Evolutionary conservation across 2,329 filamentous ascomycete genomes (phyloP).

Genomic region (Botrytis porri): DNA sequence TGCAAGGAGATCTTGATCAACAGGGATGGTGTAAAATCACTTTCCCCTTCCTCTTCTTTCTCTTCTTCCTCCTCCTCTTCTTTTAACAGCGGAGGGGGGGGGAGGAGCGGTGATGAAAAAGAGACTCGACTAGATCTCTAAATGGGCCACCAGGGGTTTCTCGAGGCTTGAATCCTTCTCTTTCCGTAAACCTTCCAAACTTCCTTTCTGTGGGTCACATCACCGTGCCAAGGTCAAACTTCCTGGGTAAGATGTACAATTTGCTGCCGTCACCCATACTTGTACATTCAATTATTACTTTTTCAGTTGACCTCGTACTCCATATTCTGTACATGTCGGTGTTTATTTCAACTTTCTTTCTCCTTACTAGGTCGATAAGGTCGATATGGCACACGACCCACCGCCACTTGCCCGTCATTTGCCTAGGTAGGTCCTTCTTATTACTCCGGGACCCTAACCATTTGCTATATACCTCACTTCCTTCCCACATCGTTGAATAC

Average conservation of each 20-base stretch:
- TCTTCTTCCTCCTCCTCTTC: neutral
- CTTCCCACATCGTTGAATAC: neutral
- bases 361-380: neutral
- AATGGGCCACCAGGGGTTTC: neutral
- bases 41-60: neutral
- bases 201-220: constrained; percentile 1
- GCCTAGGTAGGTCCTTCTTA: neutral
- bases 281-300: neutral
- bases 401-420: constrained; percentile 12
- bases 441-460: neutral
- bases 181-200: neutral
- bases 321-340: neutral
- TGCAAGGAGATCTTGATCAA: neutral
- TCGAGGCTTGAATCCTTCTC: neutral
- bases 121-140: constrained; percentile 1
- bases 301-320: neutral
- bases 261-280: neutral
- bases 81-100: neutral
- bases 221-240: constrained; percentile 1
- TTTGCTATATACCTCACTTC: neutral
- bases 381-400: neutral
- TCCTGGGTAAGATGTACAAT: neutral
- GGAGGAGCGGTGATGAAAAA: neutral
- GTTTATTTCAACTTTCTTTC: neutral
- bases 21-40: neutral